Evolutionary conservation across 768 basidiomycete genomes (phyloP), one percentile per base, ranked within the genome.

Genomic region (Tricholoma furcatifolium): DNA sequence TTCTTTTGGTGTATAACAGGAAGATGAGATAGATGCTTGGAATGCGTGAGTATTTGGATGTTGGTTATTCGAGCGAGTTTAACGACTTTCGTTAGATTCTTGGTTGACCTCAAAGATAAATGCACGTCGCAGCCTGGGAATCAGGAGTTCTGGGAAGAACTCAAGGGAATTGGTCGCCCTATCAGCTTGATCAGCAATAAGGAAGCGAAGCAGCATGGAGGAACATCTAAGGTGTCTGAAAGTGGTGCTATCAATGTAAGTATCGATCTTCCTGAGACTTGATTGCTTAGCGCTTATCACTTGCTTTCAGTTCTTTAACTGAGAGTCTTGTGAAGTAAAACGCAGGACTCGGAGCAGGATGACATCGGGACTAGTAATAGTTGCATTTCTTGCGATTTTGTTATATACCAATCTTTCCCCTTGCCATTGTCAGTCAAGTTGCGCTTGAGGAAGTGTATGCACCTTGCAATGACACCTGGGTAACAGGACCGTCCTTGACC

Each of bases 1-100:
- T 7, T 18, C 10, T 15, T 2, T 15, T 27, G 38, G 31, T 11
- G 12, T 45, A 4, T 23, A 4, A 7, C 27, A 91, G 83, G 88
- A 92, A 70, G 88, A 92, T 66, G 89, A 93, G 66, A 81, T 92
- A 34, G 86, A 88, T 41, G 80, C 80, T 30, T 93, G 91, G 91
- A 93, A 93, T 68, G 69, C 63, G 86, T 87, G 58, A 59, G 80
- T 73, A 34, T 42, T 44, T 12, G 18, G 36, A 42, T 45, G 51
- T 14, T 34, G 4, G 44, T 48, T 24, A 47, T 20, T 42, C 0
- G 24, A 49, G 31, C 47, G 42, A 30, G 21, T 17, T 9, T 39
- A 3, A 20, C 42, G 51, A 30, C 31, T 43, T 48, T 43, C 15
- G 40, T 12, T 43, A 91, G 90, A 14, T 90, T 91, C 63, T 55